Evolutionary conservation across 257 asterid species (phyloP).

Genomic region (Petunia secreta): DNA sequence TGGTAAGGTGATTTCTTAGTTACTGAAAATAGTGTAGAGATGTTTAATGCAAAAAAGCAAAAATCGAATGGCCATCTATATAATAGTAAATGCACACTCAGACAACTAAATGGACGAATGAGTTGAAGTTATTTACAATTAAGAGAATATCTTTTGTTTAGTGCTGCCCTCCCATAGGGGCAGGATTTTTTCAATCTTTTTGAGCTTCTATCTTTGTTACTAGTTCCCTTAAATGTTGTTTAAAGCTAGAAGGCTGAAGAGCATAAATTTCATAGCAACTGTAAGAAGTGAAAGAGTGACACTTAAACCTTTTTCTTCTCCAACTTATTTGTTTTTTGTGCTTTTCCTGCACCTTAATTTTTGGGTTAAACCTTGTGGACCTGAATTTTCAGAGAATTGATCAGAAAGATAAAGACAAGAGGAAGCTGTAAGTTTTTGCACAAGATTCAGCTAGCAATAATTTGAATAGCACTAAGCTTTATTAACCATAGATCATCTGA

Average conservation of each 20-base stretch:
- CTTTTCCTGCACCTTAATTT: background rate
- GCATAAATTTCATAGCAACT: background rate
- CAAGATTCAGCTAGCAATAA: background rate
- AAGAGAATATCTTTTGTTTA: background rate
- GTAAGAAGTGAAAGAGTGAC: conserved; percentile 16
- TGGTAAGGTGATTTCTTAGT: too few species aligned
- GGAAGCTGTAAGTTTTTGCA: background rate
- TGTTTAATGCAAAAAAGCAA: too few species aligned
- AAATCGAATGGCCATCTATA: too few species aligned
- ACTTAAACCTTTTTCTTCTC: background rate
- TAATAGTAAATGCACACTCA: background rate
- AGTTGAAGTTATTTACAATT: background rate
- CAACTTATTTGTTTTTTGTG: background rate
- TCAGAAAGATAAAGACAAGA: background rate
- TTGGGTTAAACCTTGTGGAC: background rate
- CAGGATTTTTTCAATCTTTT: background rate
- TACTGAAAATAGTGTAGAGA: too few species aligned
- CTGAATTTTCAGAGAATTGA: conserved; percentile 7
- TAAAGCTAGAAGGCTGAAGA: background rate
- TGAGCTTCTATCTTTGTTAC: background rate
- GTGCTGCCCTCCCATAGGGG: background rate
- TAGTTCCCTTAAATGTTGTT: background rate
- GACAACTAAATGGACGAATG: conserved; percentile 8
- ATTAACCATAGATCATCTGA: background rate
- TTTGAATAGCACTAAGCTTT: background rate